Percentiles rank a stretch among this genome's conserved stretches.
These are phyloP conservation scores for Penicillium bialowiezense DNA, from an alignment of 495 filamentous ascomycete species.

Conservation along the genomic window DNA sequence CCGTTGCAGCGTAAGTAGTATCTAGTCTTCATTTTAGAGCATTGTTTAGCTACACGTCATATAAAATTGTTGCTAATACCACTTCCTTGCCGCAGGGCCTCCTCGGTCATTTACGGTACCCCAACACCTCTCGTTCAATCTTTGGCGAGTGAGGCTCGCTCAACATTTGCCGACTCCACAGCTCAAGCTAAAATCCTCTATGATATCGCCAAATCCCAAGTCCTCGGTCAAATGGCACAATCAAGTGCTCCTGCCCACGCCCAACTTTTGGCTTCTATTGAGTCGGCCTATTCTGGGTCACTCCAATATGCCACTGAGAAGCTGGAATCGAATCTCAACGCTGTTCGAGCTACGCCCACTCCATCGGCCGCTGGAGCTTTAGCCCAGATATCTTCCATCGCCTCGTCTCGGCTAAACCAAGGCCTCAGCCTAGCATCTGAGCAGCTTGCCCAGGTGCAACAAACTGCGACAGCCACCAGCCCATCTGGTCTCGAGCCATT, in stretches of 20 bases:
- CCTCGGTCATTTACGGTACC: conserved; percentile 54
- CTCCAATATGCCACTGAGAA: conserved; percentile 58
- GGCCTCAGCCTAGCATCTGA: conserved; percentile 62
- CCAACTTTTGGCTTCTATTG: conserved; percentile 63
- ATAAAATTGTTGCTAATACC: conserved; percentile 2
- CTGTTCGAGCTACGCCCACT: conserved; percentile 22
- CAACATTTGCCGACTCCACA: conserved; percentile 60
- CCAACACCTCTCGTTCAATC: conserved; percentile 40
- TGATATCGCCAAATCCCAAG: conserved; percentile 60
- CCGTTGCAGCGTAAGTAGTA: conserved; percentile 58
- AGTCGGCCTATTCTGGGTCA: conserved; percentile 65
- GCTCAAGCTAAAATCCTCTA: conserved; percentile 61
- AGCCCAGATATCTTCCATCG: conserved; percentile 61
- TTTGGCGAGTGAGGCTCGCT: conserved; percentile 30
- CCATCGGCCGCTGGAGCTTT: conserved; percentile 48
- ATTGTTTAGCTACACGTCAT: no score
- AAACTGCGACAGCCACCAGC: conserved; percentile 55
- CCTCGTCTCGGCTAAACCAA: conserved; percentile 61
- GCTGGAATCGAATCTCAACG: conserved; percentile 34
- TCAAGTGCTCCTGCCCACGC: conserved; percentile 59
- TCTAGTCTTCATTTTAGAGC: no score
- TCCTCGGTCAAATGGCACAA: conserved; percentile 64
- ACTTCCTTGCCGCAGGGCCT: conserved; percentile 41
- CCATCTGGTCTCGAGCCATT: conserved; percentile 53
- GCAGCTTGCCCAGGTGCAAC: conserved; percentile 59